Evolutionary conservation across 2,329 filamentous ascomycete species (phyloP), one percentile per base, ranked within the genome.

Genomic region (Fusarium sp.): DNA sequence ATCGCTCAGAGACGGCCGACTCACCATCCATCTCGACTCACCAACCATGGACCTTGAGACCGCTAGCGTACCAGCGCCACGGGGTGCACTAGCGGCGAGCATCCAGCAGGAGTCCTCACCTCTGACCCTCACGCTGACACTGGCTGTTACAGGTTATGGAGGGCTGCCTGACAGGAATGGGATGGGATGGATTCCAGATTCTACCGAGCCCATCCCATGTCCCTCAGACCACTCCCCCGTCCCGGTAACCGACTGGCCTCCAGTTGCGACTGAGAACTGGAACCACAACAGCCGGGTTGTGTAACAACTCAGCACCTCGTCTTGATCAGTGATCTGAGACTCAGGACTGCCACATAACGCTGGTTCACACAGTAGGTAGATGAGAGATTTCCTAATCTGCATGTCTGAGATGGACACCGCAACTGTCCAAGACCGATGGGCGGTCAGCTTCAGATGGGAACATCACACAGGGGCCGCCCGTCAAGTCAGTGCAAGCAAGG

Each of bases 1-100:
- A 57, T 68, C 58, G 54, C 62, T 68, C 62, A 36, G 27, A 46
- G 62, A 42, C 53, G 66, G 67, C 55, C 65, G 71, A 67, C 70
- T 73, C 67, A 65, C 61, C 64, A 50, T 68, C 64, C 54, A 70
- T 65, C 57, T 56, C 49, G 57, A 58, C 42, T 49, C 40, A 61
- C 59, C 67, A 70, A 70, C 64, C 60, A 68, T 59, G 38, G 42
- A 50, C 64, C 61, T 57, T 65, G 67, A 70, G 64, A 71, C 69
- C 59, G 44, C 67, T 71, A 72, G 66, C 67, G 69, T 73, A 63
- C 67, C 71, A 70, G 61, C 67, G 67, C 71, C 71, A 72, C 60
- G 71, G 69, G 60, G 71, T 71, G 58, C 57, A 46, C 64, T 69
- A 63, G 62, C 57, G 40, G 27, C 60, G 65, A 71, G 56, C 58